Conservation (phyloP, 306 rosid species). For the Quercus agrifolia region DNA sequence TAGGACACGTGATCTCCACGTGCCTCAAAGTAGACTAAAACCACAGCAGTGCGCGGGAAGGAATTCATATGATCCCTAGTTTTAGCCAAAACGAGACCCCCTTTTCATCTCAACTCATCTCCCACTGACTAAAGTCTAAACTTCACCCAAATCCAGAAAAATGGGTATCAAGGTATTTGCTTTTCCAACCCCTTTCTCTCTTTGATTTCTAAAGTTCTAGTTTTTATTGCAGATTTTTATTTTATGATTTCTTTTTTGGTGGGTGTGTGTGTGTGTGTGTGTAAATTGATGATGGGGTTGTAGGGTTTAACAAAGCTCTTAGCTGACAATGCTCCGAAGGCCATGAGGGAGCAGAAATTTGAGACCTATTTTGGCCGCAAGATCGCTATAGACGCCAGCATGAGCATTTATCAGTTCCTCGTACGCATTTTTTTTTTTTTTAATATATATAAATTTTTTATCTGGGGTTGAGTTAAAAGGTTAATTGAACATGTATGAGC, state of each 20-base stretch:
- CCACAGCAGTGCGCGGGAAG: not conserved
- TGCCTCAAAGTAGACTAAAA: not conserved
- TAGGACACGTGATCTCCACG: not conserved
- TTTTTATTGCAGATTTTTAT: not conserved
- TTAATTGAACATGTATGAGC: not conserved
- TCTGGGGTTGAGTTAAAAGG: not conserved
- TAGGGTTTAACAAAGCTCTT: conserved; percentile 99
- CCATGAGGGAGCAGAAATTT: conserved; percentile 91
- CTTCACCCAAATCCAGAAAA: not conserved
- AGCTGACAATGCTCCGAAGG: conserved; percentile 91
- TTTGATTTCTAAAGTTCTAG: not conserved
- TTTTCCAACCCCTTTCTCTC: not conserved
- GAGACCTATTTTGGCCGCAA: conserved; percentile 94
- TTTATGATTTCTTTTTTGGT: not conserved
- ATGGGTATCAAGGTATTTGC: conserved; percentile 80
- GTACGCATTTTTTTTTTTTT: conserved; percentile 27
- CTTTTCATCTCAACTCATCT: too few relatives aligned
- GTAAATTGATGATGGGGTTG: conserved; percentile 6
- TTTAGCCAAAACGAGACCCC: not conserved
- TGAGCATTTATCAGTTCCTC: conserved; percentile 98
- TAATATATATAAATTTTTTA: not conserved
- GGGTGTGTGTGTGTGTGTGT: not conserved
- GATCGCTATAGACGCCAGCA: conserved; percentile 93
- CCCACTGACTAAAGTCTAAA: too few relatives aligned
- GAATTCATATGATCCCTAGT: not conserved